phyloP scores from a whole-genome alignment of 2,329 filamentous ascomycete species.

The Trichoderma polysporum region DNA sequence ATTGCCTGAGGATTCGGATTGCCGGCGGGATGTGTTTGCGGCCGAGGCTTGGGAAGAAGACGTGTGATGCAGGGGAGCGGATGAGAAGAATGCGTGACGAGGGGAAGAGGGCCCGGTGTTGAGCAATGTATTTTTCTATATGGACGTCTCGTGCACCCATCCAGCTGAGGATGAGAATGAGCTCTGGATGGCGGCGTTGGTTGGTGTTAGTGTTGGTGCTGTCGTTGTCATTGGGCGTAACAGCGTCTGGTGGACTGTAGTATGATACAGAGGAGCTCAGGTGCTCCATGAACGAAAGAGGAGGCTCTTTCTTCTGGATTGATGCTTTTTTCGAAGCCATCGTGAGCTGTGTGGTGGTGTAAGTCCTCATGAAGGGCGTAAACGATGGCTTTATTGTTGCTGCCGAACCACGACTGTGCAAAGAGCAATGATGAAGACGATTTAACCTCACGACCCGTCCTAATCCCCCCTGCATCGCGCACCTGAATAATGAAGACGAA shows the following conservation, averaged over 20 bases:
- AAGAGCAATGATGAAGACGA: not conserved
- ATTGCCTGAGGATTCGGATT: slow-evolving; percentile 39
- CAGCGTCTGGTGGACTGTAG: slow-evolving; percentile 32
- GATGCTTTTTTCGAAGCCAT: slow-evolving; percentile 31
- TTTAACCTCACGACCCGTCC: not conserved
- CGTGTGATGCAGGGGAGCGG: slow-evolving; percentile 40
- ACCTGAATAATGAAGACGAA: not conserved
- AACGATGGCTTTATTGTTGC: not conserved
- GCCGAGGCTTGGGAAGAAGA: slow-evolving; percentile 35
- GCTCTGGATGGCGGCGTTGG: slow-evolving; percentile 37
- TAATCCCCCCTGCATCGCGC: not conserved
- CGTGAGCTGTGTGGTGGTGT: not conserved
- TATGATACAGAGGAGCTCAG: slow-evolving; percentile 40
- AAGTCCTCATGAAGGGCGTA: not conserved
- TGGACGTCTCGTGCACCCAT: slow-evolving; percentile 51
- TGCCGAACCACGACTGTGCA: not conserved
- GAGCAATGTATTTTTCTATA: slow-evolving; percentile 51
- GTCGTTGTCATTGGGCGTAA: not conserved
- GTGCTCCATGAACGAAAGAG: slow-evolving; percentile 39
- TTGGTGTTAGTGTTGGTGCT: not conserved
- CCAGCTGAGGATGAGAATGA: slow-evolving; percentile 52
- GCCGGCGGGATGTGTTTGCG: slow-evolving; percentile 40
- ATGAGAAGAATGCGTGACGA: slow-evolving; percentile 47
- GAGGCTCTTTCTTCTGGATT: slow-evolving; percentile 7
- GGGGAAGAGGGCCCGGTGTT: slow-evolving; percentile 47